Base-by-base conservation (phyloP, 139 green algal species). In the Tetraselmis striata region DNA sequence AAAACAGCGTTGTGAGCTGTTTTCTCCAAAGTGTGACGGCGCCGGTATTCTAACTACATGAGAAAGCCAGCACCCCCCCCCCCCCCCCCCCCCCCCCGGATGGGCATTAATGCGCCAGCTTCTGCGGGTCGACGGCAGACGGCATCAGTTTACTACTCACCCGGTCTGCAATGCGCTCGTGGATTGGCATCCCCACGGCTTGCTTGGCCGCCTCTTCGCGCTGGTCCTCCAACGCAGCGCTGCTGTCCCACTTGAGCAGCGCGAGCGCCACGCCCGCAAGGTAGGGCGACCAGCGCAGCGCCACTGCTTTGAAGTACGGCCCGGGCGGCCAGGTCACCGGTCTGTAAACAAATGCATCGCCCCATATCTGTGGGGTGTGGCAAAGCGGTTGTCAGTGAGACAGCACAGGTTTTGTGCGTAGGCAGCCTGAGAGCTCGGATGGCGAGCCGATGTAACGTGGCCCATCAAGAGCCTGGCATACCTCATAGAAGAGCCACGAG, bases 211-310 rank as follows among this genome's bases (percentile, higher is more conserved):
- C 11, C 45, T 5, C 45, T 18, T 5, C 5, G 45, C 45, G 77
- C 29, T 80, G 28, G 28, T 32, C 28, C 32, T 30, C 28, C 28
- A 30, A 18, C 28, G 28, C 75, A 32, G 18, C 11, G 31, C 77
- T 80, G 29, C 77, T 32, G 29, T 80, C 77, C 77, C 77, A 59
- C 77, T 80, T 31, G 2, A 32, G 24, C 29, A 80, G n/a, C 28
- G 29, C 29, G 2, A 80, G 29, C 28, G 77, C 29, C 28, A 80
- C 27, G 28, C 77, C 77, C 2, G 77, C 31, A 2, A 80, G 29
- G 77, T 80, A 80, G 77, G 77, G 77, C 28, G 28, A 59, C 29
- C n/a, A 80, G 29, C 77, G 31, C 2, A 27, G n/a, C 28, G 29
- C 31, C 28, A 32, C 32, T 23, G 77, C 77, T 32, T 28, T 32